Base-by-base conservation (phyloP, 352 stramenopile species). In the Pythium brachiatum region DNA sequence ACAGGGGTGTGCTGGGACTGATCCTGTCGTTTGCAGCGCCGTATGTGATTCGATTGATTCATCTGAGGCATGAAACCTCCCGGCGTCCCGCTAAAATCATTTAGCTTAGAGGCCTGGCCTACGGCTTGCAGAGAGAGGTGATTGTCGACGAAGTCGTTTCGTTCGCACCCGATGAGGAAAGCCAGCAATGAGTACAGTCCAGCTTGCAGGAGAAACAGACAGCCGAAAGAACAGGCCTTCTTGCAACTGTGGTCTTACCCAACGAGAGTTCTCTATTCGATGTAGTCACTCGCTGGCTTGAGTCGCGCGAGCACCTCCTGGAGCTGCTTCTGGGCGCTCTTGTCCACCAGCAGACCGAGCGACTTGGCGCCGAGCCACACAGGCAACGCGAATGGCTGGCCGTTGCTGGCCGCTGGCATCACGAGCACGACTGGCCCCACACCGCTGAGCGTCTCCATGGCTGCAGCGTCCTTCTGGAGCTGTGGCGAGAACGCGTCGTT, bases 321-420 rank as follows among this genome's bases (percentile, higher is more conserved):
- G 26, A 89, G 61, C 18, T 80, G 77, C 57, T 79, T 70, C 58
- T 81, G 73, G 18, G 75, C 72, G 23, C 66, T 48, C 53, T 86
- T 84, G 60, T 87, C 79, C 8, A 85, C 62, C 1, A 89, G 72
- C 32, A 86, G 64, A 36, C 78, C 78, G 25, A 84, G 64, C 20
- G 75, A 76, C 39, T 81, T 80, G 57, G 80, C 69, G 2, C 80
- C 80, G 21, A 88, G 66, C 80, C 80, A 89, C 12, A 86, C 69
- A 9, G 80, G 80, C 54, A 89, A 51, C 48, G 73, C 76, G 27
- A 64, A 61, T 57, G 32, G 52, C 47, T 56, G 36, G 32, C 15
- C 16, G 31, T 27, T 18, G 29, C 52, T 38, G 44, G 25, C 8
- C 31, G 53, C 43, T 2, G 34, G 21, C 6, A 77, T 53, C 38